A percentile compares a stretch with the other conserved stretches of the same genome.
These are phyloP conservation scores for Candida vartiovaarae DNA, from an alignment of 805 yeast genomes.

Conservation along the genomic window DNA sequence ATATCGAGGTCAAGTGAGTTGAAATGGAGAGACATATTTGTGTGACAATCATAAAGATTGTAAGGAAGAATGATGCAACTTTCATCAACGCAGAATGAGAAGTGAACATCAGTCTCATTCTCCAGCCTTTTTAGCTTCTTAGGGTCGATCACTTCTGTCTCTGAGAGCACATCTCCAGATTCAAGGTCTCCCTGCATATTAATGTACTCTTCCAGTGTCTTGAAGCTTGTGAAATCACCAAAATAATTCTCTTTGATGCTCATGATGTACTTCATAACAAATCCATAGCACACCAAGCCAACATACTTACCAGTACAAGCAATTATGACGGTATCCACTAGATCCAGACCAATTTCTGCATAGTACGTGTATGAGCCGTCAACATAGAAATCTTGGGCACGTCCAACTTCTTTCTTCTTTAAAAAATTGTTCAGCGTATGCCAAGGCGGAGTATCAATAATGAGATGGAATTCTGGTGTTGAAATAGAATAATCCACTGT, in stretches of 20 bases:
- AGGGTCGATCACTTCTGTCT: background rate
- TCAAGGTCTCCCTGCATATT: background rate
- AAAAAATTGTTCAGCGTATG: constrained; percentile 74
- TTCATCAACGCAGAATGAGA: constrained; percentile 60
- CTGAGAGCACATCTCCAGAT: background rate
- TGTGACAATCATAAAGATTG: constrained; percentile 55
- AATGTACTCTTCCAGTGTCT: constrained; percentile 78
- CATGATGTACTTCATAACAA: constrained; percentile 66
- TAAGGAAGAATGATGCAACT: constrained; percentile 74
- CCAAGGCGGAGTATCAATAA: constrained; percentile 84
- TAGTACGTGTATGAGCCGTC: constrained; percentile 61
- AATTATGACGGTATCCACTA: constrained; percentile 63
- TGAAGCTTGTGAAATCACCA: constrained; percentile 79
- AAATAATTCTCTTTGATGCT: constrained; percentile 81
- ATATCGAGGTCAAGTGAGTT: constrained; percentile 67
- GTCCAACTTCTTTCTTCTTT: constrained; percentile 56
- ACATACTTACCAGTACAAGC: constrained; percentile 61
- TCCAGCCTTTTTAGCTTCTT: constrained; percentile 36
- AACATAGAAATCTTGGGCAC: constrained; percentile 52
- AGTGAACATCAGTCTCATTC: constrained; percentile 72
- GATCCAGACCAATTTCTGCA: constrained; percentile 51
- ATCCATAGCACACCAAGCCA: constrained; percentile 71
- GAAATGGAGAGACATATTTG: constrained; percentile 57
- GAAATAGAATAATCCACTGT: constrained; percentile 41
- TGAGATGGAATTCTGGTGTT: constrained; percentile 56